Evolutionary conservation across 2,329 filamentous ascomycete genomes (phyloP).

Genomic region (Neofusicoccum cordaticola): DNA sequence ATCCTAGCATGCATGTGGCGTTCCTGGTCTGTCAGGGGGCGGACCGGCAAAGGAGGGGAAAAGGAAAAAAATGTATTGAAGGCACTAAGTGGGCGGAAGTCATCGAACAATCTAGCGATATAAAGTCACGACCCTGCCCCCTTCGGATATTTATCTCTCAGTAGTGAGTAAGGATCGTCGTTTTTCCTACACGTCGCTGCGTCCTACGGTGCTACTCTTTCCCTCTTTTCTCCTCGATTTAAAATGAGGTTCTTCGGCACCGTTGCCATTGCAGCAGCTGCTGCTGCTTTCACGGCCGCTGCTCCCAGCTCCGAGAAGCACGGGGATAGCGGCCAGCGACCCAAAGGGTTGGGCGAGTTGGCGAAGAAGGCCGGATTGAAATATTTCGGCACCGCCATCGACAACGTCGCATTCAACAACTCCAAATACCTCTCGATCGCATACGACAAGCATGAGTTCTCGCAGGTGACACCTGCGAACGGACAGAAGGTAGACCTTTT

Average conservation of each 20-base stretch:
- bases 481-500: slow-evolving; percentile 47
- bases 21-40: not conserved
- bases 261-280: slow-evolving; percentile 19
- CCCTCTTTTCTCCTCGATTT: not conserved
- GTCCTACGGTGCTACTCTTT: not conserved
- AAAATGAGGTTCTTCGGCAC: slow-evolving; percentile 27
- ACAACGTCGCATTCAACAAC: slow-evolving; percentile 55
- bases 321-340: not conserved
- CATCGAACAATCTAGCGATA: not conserved
- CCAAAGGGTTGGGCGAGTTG: slow-evolving; percentile 47
- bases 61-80: not conserved
- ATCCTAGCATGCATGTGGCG: not conserved
- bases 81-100: not conserved
- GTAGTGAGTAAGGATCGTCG: not conserved
- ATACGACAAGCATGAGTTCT: slow-evolving; percentile 57
- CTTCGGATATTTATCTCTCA: not conserved
- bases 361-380: slow-evolving; percentile 55
- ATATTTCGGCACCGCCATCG: slow-evolving; percentile 59
- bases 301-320: slow-evolving; percentile 23
- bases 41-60: not conserved
- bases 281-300: slow-evolving; percentile 22
- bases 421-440: slow-evolving; percentile 55
- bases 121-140: not conserved
- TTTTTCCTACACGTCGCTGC: no score
- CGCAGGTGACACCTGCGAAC: slow-evolving; percentile 64